Evolutionary conservation across 371 early-diverging fungal species (phyloP), one percentile per base, ranked within the genome.

Genomic region (Zancudomyces culisetae): DNA sequence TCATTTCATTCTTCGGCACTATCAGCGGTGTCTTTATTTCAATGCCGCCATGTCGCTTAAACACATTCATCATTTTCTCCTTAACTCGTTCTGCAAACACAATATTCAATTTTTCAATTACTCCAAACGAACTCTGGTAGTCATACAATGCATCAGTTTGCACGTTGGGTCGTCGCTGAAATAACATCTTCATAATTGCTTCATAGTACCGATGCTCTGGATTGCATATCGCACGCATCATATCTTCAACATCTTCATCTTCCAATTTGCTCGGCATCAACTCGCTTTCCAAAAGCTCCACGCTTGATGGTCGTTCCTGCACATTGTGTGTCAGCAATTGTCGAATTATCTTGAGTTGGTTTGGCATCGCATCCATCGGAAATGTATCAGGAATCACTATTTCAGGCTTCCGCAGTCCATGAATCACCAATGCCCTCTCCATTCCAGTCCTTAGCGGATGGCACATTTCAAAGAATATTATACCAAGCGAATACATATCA

Each of bases 131-230:
- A 0, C 82, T 69, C 45, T 87, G 81, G 57, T 80, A 85, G 53
- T 94, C 96, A 57, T 83, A 94, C 0, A 89, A 81, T 55, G 83
- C 82, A 52, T 91, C 95, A 53, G 85, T 88, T 59, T 87, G 87
- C 55, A 75, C 70, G 68, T 88, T 86, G 0, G 81, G 69, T 1
- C 73, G 68, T 56, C 83, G 84, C 0, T 74, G 72, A 57, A 93
- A 93, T 59, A 95, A 70, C 18, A 87, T 76, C 0, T 73, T 68
- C 72, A 94, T 79, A 26, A 95, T 71, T 24, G 80, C 72, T 30
- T 78, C 71, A 56, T 86, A 92, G 59, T 93, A 87, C 0, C 85
- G 80, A 18, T 87, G 87, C 57, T 83, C 80, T 18, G 87, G 88
- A 49, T 87, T 85, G 43, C 88, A 85, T 55, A 94, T 86, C 15